phyloP scores from a whole-genome alignment of 257 asterid genomes.

The Solanum pennellii region DNA sequence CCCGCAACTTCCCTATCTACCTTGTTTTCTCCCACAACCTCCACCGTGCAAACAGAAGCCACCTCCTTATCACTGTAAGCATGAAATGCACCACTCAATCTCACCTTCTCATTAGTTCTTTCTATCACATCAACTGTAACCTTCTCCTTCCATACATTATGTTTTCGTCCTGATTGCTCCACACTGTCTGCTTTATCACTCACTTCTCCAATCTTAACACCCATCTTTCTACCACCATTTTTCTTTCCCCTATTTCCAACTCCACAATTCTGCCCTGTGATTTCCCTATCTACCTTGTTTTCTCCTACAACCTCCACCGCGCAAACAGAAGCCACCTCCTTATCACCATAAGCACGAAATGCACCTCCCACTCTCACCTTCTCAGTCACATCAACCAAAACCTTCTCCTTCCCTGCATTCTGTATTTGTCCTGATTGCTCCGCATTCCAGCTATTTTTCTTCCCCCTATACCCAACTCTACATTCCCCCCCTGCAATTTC shows the following conservation, averaged over 20 bases:
- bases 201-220: slow-evolving; percentile 1
- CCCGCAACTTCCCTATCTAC: slow-evolving; percentile 1
- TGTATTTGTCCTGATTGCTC: not conserved
- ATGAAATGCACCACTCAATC: not conserved
- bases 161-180: not conserved
- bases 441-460: not conserved
- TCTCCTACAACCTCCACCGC: not conserved
- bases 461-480: slow-evolving; percentile 6
- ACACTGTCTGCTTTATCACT: not conserved
- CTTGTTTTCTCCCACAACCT: not conserved
- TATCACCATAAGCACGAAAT: not conserved
- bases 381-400: not conserved
- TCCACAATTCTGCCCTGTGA: slow-evolving; percentile 3
- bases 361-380: slow-evolving; percentile 1
- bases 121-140: not conserved
- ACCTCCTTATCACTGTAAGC: not conserved
- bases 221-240: not conserved
- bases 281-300: not conserved
- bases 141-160: not conserved
- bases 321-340: not conserved
- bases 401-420: not conserved
- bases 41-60: not conserved
- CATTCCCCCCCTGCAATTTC: not conserved
- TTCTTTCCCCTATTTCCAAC: slow-evolving; percentile 8
- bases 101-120: not conserved